These are phyloP conservation scores for Flaveria sonorensis DNA, from an alignment of 129 eudicot species.

Conservation along the genomic window DNA sequence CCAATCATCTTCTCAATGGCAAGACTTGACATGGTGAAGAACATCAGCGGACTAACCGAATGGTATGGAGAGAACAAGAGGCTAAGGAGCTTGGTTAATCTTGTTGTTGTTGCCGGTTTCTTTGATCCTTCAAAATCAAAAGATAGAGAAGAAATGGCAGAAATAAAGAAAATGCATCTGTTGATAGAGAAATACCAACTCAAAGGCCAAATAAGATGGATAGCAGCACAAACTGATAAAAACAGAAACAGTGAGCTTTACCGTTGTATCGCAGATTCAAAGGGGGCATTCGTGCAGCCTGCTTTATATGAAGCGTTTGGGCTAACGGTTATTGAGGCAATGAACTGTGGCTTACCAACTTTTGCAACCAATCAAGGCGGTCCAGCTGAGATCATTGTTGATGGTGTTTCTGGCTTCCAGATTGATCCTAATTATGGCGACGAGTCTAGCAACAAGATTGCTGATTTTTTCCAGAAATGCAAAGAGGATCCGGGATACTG, in stretches of 20 bases:
- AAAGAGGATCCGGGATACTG: conserved; percentile 73
- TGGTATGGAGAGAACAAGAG: conserved; percentile 88
- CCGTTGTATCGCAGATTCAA: conserved; percentile 77
- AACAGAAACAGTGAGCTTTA: conserved; percentile 87
- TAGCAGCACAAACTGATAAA: conserved; percentile 89
- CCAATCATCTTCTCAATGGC: conserved; percentile 98
- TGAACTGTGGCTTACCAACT: conserved; percentile 94
- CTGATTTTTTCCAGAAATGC: conserved; percentile 82
- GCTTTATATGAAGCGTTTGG: conserved; percentile 42
- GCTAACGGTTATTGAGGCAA: conserved; percentile 92
- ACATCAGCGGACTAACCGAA: conserved; percentile 80
- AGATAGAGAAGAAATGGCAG: conserved; percentile 93
- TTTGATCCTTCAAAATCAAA: conserved; percentile 90
- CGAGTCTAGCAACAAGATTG: conserved; percentile 84
- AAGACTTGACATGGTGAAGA: conserved; percentile 86
- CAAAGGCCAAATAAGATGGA: conserved; percentile 94
- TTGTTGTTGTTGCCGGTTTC: conserved; percentile 73
- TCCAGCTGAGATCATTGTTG: conserved; percentile 91
- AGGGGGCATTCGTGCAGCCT: conserved; percentile 86
- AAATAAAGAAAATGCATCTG: conserved; percentile 78
- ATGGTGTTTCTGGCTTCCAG: conserved; percentile 91
- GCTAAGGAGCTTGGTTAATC: conserved; percentile 79
- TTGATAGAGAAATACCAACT: conserved; percentile 78
- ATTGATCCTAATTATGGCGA: conserved; percentile 81
- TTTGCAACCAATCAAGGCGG: conserved; percentile 98